Percentiles rank a stretch among this genome's conserved stretches.
These are phyloP conservation scores for Strobilomyces dryophilus DNA, from an alignment of 768 basidiomycete species.

Conservation along the genomic window DNA sequence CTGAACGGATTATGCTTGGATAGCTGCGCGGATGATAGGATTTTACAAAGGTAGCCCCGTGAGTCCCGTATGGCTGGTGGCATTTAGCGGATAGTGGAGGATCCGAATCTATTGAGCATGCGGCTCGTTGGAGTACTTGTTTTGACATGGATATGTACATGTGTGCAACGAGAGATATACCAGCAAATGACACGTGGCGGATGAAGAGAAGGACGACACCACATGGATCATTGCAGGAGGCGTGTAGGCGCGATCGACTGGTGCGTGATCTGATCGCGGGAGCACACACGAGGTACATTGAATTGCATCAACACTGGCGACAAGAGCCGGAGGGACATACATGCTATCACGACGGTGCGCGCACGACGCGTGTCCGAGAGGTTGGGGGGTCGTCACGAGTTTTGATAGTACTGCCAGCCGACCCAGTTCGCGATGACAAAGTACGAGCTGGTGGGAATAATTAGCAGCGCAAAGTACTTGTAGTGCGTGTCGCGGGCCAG, in stretches of 20 bases:
- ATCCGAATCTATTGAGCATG: constrained; percentile 16
- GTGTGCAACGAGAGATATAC: constrained; percentile 1
- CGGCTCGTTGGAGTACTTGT: constrained; percentile 13
- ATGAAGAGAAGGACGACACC: constrained; percentile 6
- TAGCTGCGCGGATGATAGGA: constrained; percentile 7
- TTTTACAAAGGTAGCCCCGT: constrained; percentile 4
- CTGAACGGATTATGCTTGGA: constrained; percentile 7
- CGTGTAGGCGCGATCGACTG: constrained; percentile 17
- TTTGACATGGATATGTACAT: constrained; percentile 7
- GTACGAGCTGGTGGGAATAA: constrained; percentile 79
- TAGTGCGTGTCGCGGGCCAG: constrained; percentile 78
- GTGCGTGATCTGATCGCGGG: constrained; percentile 18
- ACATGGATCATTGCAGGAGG: constrained; percentile 22
- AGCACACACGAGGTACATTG: constrained; percentile 22
- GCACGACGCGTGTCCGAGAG: neutral
- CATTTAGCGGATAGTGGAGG: constrained; percentile 14
- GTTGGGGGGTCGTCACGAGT: constrained; percentile 49
- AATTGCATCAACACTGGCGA: constrained; percentile 11
- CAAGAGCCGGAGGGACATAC: constrained; percentile 3
- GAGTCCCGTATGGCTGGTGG: constrained; percentile 3
- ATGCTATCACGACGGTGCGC: neutral
- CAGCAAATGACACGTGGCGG: neutral
- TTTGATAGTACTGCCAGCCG: constrained; percentile 95
- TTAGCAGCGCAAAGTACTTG: constrained; percentile 79
- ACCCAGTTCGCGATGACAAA: constrained; percentile 99